Percentiles rank a stretch among this genome's conserved stretches.
phyloP scores from a whole-genome alignment of 2,329 filamentous ascomycete genomes.

The Bipolaris bicolor region DNA sequence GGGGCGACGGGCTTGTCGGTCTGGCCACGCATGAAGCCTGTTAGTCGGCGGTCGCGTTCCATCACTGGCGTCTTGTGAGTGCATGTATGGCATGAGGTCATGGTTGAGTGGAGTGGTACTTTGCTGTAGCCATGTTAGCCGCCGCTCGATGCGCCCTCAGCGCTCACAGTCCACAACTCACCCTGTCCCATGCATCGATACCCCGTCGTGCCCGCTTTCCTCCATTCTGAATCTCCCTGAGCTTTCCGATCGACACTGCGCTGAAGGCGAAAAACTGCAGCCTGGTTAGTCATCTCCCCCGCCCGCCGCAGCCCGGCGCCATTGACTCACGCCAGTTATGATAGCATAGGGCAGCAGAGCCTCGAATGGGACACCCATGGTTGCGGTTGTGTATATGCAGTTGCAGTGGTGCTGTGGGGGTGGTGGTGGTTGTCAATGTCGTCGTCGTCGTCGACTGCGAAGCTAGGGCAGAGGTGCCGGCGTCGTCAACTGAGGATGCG shows the following conservation, averaged over 20 bases:
- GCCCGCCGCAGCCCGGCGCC: conserved; percentile 12
- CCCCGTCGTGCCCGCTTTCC: conserved; percentile 66
- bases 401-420: conserved; percentile 30
- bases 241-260: conserved; percentile 62
- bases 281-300: conserved; percentile 26
- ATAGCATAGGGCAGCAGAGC: conserved; percentile 68
- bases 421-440: conserved; percentile 21
- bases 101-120: conserved; percentile 52
- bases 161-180: conserved; percentile 51
- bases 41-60: conserved; percentile 68
- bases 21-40: conserved; percentile 66
- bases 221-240: conserved; percentile 67
- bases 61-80: conserved; percentile 61
- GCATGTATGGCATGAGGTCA: conserved; percentile 37
- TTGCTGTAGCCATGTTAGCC: conserved; percentile 59
- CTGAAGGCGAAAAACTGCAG: conserved; percentile 66
- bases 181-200: conserved; percentile 68
- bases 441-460: conserved; percentile 16
- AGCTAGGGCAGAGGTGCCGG: conserved; percentile 24
- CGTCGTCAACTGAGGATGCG: conserved; percentile 21
- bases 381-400: conserved; percentile 41
- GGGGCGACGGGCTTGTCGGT: conserved; percentile 65
- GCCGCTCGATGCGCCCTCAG: conserved; percentile 15
- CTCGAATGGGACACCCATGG: conserved; percentile 71
- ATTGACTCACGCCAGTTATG: conserved; percentile 62